Percentiles rank a stretch among this genome's conserved stretches.
Evolutionary conservation across 345 rosid species (phyloP).

Genomic region (Eutrema heterophyllum): DNA sequence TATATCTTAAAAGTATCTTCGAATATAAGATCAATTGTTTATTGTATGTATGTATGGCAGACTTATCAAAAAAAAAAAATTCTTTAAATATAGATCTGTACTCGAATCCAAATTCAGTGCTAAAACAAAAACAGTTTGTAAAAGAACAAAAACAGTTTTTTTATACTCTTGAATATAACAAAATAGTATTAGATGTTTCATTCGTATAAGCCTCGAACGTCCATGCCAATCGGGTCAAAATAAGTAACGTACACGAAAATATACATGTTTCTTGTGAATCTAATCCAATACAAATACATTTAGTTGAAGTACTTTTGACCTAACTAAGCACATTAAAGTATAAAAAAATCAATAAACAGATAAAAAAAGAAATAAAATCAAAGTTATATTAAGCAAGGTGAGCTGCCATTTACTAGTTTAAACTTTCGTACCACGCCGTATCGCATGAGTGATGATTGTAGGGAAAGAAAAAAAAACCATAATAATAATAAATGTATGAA

Average conservation of each 20-base stretch:
- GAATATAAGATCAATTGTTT: not conserved
- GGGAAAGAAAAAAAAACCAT: no score
- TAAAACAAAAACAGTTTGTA: not conserved
- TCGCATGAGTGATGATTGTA: no score
- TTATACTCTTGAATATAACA: not conserved
- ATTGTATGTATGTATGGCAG: not conserved
- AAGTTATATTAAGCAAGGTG: not conserved
- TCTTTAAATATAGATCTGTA: not conserved
- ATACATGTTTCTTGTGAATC: not conserved
- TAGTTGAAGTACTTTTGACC: not conserved
- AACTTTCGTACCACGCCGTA: no score
- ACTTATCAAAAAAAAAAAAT: not conserved
- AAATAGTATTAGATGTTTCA: not conserved
- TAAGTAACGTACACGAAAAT: constrained; percentile 17
- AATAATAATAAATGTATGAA: not conserved
- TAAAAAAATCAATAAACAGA: not conserved
- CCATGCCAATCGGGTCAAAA: not conserved
- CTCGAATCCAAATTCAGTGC: not conserved
- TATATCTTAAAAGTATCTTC: no score
- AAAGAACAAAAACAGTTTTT: no score
- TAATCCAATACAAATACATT: not conserved
- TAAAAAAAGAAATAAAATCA: not conserved
- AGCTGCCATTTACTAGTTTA: not conserved
- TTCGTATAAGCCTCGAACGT: constrained; percentile 1
- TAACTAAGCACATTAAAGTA: not conserved